Evolutionary conservation across 2,329 filamentous ascomycete species (phyloP).

Genomic region (Lasiodiplodia citricola): DNA sequence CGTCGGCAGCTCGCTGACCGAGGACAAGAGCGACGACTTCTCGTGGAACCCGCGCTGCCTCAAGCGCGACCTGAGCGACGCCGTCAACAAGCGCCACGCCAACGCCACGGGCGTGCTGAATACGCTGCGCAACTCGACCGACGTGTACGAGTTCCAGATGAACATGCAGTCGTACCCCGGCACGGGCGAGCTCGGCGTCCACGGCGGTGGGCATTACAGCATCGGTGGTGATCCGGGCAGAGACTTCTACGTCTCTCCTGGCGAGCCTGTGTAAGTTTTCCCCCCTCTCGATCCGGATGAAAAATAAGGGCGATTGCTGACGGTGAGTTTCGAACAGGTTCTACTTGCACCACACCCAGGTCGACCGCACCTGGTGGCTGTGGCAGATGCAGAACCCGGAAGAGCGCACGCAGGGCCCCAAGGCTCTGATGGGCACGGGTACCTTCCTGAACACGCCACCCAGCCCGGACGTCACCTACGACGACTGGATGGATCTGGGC

Average conservation of each 20-base stretch:
- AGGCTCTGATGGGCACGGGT: slow-evolving; percentile 44
- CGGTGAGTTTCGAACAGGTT: neutral
- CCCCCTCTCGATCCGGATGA: neutral
- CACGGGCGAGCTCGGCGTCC: slow-evolving; percentile 48
- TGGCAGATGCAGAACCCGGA: slow-evolving; percentile 55
- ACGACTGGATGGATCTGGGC: slow-evolving; percentile 47
- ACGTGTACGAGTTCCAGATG: slow-evolving; percentile 45
- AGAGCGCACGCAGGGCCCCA: slow-evolving; percentile 36
- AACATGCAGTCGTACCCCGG: slow-evolving; percentile 45
- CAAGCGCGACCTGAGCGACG: slow-evolving; percentile 44
- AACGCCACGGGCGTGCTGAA: slow-evolving; percentile 33
- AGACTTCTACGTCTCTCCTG: slow-evolving; percentile 54
- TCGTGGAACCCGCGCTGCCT: slow-evolving; percentile 47
- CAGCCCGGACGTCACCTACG: slow-evolving; percentile 52
- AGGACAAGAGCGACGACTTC: slow-evolving; percentile 26
- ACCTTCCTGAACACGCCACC: slow-evolving; percentile 54
- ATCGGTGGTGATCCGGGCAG: slow-evolving; percentile 53
- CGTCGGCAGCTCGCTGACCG: slow-evolving; percentile 17
- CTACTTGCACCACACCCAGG: slow-evolving; percentile 52
- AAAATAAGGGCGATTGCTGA: neutral
- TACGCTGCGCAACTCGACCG: slow-evolving; percentile 33
- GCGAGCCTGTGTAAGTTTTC: slow-evolving; percentile 52
- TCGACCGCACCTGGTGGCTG: slow-evolving; percentile 56
- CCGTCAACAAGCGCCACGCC: slow-evolving; percentile 32
- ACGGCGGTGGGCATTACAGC: slow-evolving; percentile 55